Base-by-base conservation (phyloP, 371 early-diverging fungal species). In the Polyrhizophydium stewartii region DNA sequence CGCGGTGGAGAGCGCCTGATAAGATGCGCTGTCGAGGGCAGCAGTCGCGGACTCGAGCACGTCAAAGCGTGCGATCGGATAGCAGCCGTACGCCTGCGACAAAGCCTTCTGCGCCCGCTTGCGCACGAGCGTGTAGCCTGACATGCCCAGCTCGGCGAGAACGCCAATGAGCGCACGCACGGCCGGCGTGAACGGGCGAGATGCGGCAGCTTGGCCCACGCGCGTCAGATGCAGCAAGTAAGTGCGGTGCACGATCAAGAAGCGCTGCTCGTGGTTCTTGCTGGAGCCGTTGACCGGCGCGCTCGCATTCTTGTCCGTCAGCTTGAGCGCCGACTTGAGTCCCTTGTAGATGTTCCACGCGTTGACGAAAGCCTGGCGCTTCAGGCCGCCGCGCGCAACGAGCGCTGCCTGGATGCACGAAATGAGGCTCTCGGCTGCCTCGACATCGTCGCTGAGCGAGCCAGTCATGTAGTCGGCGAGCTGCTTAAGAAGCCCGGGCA, bases 81-180 rank as follows among this genome's bases (percentile, higher is more conserved):
- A 43, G 43, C 43, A 43, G 17, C n/a, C n/a, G 16, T 17, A 43
- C n/a, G 43, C 43, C 43, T 55, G 10, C 32, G 35, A 35, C 24
- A 32, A 22, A 22, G 86, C 85, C 9, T 58, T 56, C 59, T 89
- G 90, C n/a, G 88, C 82, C 49, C 76, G 64, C 64, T 73, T 82
- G 62, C 94, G 78, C 41, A 93, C 85, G 52, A 87, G 89, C 0
- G 90, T 74, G 70, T 91, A 93, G 27, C 81, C 76, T 35, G 85
- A 81, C 38, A 92, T 58, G 0, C 87, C 88, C 46, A 91, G 65
- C 24, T 86, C 81, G 3, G 83, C 71, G 32, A 92, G 50, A 56
- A 83, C 83, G 5, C 68, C 32, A 5, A 91, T 56, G 24, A 91
- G 68, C 22, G 71, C 63, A 50, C 80, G 78, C 60, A 64, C 82